phyloP scores from a whole-genome alignment of 2,329 filamentous ascomycete species.

The Fusarium verticillioides region DNA sequence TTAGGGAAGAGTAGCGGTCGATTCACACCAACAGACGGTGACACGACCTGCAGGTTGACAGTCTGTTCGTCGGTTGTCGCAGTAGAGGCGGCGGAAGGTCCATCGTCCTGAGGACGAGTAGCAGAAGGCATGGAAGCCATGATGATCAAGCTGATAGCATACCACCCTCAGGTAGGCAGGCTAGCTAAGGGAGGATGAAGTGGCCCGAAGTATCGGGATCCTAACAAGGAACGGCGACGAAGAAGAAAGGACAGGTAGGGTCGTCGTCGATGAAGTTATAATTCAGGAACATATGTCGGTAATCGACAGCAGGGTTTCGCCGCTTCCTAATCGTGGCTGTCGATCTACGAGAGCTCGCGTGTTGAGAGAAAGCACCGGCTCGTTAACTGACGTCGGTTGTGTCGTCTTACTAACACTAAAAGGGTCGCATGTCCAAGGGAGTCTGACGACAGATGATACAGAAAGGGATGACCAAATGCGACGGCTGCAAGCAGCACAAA shows the following conservation, averaged over 20 bases:
- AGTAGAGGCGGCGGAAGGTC: constrained; percentile 10
- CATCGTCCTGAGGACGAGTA: constrained; percentile 41
- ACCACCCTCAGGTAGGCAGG: constrained; percentile 34
- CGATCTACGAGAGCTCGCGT: constrained; percentile 24
- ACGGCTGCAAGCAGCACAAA: not conserved
- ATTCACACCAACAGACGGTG: constrained; percentile 66
- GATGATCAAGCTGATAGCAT: constrained; percentile 43
- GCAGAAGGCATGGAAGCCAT: constrained; percentile 55
- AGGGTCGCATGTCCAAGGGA: constrained; percentile 36
- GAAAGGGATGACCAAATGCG: constrained; percentile 1
- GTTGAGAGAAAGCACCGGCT: constrained; percentile 28
- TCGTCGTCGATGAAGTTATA: constrained; percentile 6
- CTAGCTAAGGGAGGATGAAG: constrained; percentile 17
- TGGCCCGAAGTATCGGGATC: constrained; percentile 14
- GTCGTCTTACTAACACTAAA: constrained; percentile 39
- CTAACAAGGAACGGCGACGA: constrained; percentile 2
- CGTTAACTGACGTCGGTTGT: constrained; percentile 37
- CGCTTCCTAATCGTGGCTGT: constrained; percentile 19
- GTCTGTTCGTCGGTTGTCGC: constrained; percentile 49
- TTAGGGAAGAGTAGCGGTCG: constrained; percentile 61
- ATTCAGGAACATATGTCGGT: constrained; percentile 1
- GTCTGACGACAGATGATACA: not conserved
- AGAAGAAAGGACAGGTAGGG: not conserved
- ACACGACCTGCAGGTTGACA: constrained; percentile 69
- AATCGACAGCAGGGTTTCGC: constrained; percentile 14